Evolutionary conservation across 768 basidiomycete species (phyloP), one percentile per base, ranked within the genome.

Genomic region (Saitozyma sp.): DNA sequence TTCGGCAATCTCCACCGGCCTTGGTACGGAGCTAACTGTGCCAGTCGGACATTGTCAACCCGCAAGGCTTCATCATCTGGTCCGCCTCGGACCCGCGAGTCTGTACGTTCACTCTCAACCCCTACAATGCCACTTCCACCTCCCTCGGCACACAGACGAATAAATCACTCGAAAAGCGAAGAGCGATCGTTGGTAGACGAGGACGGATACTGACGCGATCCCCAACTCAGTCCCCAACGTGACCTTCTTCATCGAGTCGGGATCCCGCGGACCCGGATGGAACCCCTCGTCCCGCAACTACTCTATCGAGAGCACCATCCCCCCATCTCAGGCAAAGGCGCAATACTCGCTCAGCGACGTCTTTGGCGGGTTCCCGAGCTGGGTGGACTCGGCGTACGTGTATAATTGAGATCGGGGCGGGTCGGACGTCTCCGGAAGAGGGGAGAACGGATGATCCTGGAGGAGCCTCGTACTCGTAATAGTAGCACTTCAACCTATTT

Each of bases 41-140:
- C 9, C 51, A 58, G 65, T 50, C 49, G 61, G 64, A 66, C 42
- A 62, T 67, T n/a, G 68, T 66, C 48, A 55, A 64, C 1, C 64
- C 65, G 11, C 56, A 56, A 11, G 68, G 68, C 14, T 66, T 64
- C 63, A 54, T 70, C 29, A 29, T 29, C 29, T 29, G 29, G 29
- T 29, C 29, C 29, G 29, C 29, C 29, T 29, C 29, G 29, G 29
- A 29, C 29, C 29, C 29, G 29, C 29, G 29, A 29, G 29, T 29
- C 29, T 29, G 29, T 29, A 29, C 29, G 29, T 29, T 29, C 29
- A 29, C 29, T 29, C 29, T 29, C 29, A 29, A 29, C 29, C 29
- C 29, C 29, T 29, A 29, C 29, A 29, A 29, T 29, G 29, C 29
- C 29, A 5, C 2, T 29, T 29, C 29, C 2, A 29, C 29, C 29